Evolutionary conservation across 345 rosid species (phyloP).

Genomic region (Corchorus olitorius): DNA sequence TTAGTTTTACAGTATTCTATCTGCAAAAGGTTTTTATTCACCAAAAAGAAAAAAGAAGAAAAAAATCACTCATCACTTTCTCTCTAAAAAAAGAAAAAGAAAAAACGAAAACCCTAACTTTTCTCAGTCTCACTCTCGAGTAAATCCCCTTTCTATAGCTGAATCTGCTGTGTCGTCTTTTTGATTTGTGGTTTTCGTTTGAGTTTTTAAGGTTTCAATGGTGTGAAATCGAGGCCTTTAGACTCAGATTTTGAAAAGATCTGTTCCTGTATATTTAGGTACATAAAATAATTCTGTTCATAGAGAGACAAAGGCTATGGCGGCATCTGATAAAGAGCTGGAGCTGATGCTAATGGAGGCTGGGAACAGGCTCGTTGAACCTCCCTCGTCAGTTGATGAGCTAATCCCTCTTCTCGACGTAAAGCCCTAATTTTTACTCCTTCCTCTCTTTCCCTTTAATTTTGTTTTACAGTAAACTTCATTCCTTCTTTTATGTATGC

Average conservation of each 20-base stretch:
- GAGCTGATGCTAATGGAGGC: conserved; percentile 70
- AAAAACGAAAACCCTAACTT: conserved; percentile 8
- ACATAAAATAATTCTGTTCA: neutral
- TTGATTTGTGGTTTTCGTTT: conserved; percentile 17
- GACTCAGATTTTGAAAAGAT: conserved; percentile 33
- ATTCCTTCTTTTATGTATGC: neutral
- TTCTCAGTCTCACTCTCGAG: conserved; percentile 5
- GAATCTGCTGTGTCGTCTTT: conserved; percentile 11
- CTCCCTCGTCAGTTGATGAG: conserved; percentile 68
- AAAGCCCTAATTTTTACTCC: conserved; percentile 27
- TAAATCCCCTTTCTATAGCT: conserved; percentile 24
- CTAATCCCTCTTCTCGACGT: conserved; percentile 88
- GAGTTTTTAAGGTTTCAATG: conserved; percentile 34
- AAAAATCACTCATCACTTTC: conserved; percentile 6
- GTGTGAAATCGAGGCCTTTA: conserved; percentile 29
- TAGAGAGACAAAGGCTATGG: conserved; percentile 34
- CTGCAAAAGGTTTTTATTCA: conserved; percentile 8
- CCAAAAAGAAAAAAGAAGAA: neutral
- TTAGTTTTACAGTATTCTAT: neutral
- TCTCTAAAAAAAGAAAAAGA: conserved; percentile 4
- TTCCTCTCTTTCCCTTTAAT: neutral
- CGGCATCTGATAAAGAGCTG: conserved; percentile 62
- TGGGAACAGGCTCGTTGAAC: conserved; percentile 65
- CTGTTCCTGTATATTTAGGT: conserved; percentile 12
- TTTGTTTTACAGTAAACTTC: neutral